Conservation (phyloP, 768 basidiomycete genomes). For the Pleurotus tuber-regium region DNA sequence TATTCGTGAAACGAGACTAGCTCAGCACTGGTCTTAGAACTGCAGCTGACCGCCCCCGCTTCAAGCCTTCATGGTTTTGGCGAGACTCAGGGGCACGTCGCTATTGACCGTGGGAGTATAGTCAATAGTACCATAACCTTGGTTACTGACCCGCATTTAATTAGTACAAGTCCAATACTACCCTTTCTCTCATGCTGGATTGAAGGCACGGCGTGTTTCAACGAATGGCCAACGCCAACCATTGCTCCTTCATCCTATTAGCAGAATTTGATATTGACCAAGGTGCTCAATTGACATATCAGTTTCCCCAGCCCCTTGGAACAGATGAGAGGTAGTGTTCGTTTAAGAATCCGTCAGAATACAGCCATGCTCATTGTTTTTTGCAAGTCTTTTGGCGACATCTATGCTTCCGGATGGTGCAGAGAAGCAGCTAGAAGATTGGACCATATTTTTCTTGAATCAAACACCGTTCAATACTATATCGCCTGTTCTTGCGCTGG, state of each 20-base stretch:
- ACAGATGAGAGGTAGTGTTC: conserved; percentile 84
- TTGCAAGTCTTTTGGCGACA: conserved; percentile 81
- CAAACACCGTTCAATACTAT: conserved; percentile 90
- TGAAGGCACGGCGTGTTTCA: background rate
- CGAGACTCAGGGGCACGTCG: too few relatives aligned
- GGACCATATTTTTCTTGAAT: conserved; percentile 98
- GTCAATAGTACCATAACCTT: background rate
- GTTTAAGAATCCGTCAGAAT: too few relatives aligned
- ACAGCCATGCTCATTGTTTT: too few relatives aligned
- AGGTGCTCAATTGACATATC: conserved; percentile 91
- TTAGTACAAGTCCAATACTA: background rate
- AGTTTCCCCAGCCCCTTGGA: conserved; percentile 93
- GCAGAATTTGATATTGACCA: conserved; percentile 99
- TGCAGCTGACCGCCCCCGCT: too few relatives aligned
- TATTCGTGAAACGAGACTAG: too few relatives aligned
- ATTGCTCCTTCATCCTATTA: conserved; percentile 90
- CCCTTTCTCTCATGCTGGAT: background rate
- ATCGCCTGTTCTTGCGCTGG: conserved; percentile 74
- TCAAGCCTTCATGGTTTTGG: too few relatives aligned
- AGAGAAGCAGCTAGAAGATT: conserved; percentile 91
- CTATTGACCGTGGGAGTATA: background rate
- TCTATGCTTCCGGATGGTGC: conserved; percentile 99
- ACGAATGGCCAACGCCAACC: conserved; percentile 66
- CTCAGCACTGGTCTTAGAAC: too few relatives aligned
- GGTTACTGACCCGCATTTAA: background rate